phyloP scores from a whole-genome alignment of 495 filamentous ascomycete genomes.

The Usnea hakonensis region DNA sequence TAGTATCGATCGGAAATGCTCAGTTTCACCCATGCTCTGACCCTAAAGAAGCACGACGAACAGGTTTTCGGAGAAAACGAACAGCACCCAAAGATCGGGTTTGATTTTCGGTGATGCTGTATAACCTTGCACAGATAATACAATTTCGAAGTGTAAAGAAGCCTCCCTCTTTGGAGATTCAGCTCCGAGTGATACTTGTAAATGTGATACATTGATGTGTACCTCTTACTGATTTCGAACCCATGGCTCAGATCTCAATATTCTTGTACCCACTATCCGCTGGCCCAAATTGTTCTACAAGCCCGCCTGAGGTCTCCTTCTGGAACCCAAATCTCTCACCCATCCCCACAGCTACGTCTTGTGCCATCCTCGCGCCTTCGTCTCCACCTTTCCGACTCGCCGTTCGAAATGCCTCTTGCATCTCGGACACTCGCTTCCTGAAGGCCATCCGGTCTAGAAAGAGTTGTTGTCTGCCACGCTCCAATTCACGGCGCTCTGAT shows the following conservation, averaged over 20 bases:
- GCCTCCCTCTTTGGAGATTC: not conserved
- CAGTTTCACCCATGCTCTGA: not conserved
- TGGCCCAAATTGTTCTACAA: slow-evolving; percentile 58
- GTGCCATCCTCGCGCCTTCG: slow-evolving; percentile 50
- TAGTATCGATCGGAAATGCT: not conserved
- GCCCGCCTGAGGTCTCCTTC: slow-evolving; percentile 37
- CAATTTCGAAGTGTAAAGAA: not conserved
- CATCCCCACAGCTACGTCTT: slow-evolving; percentile 39
- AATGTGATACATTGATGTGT: not conserved
- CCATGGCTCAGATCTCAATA: slow-evolving; percentile 37
- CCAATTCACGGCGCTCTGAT: slow-evolving; percentile 85
- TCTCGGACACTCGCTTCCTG: slow-evolving; percentile 75
- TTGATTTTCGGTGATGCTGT: not conserved
- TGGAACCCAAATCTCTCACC: slow-evolving; percentile 57
- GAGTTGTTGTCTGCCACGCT: slow-evolving; percentile 80
- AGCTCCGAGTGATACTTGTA: not conserved
- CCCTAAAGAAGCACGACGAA: not conserved
- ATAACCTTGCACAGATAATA: not conserved
- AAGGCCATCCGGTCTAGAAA: slow-evolving; percentile 87
- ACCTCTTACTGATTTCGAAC: not conserved
- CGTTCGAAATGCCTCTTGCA: slow-evolving; percentile 66
- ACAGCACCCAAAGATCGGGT: not conserved
- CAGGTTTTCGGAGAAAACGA: not conserved
- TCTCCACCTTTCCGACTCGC: slow-evolving; percentile 52
- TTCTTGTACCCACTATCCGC: slow-evolving; percentile 48